Conservation (phyloP, 2,329 filamentous ascomycete species). For the Chalara sp. region DNA sequence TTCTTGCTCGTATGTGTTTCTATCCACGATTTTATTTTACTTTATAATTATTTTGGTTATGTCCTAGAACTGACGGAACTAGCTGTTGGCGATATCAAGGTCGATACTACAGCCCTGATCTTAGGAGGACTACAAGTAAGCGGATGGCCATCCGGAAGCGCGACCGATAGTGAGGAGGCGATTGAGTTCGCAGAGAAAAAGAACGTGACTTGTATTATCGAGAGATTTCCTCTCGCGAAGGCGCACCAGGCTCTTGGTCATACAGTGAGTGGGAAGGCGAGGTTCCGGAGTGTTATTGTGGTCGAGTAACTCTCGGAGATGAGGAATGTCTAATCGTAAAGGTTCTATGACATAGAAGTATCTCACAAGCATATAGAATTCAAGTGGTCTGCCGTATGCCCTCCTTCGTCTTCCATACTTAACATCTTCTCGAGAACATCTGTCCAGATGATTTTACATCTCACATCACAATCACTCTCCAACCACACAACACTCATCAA, state of each 20-base stretch:
- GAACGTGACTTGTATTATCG: constrained; percentile 50
- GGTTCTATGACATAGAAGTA: too few species aligned
- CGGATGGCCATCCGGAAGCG: constrained; percentile 30
- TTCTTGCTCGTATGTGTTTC: constrained; percentile 58
- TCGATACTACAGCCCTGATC: too few species aligned
- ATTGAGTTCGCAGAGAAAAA: constrained; percentile 51
- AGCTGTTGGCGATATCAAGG: too few species aligned
- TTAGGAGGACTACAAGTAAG: constrained; percentile 18
- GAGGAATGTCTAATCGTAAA: too few species aligned
- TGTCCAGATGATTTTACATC: too few species aligned
- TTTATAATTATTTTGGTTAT: constrained; percentile 19
- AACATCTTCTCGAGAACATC: too few species aligned
- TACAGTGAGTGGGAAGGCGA: constrained; percentile 49
- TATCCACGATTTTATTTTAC: constrained; percentile 23
- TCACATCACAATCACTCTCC: too few species aligned
- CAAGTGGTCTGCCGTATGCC: too few species aligned
- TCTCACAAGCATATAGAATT: too few species aligned
- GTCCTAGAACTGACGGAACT: constrained; percentile 1
- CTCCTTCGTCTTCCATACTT: too few species aligned
- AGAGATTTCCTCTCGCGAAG: constrained; percentile 47
- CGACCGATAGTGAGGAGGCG: constrained; percentile 46
- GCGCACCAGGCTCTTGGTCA: constrained; percentile 25
- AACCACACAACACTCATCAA: too few species aligned
- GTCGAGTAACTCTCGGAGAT: too few species aligned
- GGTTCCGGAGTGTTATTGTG: constrained; percentile 38